phyloP scores from a whole-genome alignment of 2,329 filamentous ascomycete genomes.

The Ascochyta clinopodiicola region DNA sequence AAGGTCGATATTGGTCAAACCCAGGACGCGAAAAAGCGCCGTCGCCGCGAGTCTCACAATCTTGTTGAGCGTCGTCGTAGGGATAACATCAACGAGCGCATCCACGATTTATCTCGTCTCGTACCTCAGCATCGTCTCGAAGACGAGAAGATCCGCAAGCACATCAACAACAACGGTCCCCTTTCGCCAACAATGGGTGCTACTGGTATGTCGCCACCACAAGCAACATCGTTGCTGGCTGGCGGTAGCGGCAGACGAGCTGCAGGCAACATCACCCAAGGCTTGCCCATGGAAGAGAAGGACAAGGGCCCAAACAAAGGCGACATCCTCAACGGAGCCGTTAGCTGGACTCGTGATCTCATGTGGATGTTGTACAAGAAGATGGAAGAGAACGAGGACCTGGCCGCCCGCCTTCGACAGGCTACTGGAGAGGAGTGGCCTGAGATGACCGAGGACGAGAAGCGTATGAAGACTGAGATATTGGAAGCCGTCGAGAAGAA shows the following conservation, averaged over 20 bases:
- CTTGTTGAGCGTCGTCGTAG: slow-evolving; percentile 91
- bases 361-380: slow-evolving; percentile 97
- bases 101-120: slow-evolving; percentile 92
- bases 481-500: slow-evolving; percentile 86
- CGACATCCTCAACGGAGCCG: slow-evolving; percentile 95
- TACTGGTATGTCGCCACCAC: slow-evolving; percentile 71
- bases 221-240: slow-evolving; percentile 85
- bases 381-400: slow-evolving; percentile 85
- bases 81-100: slow-evolving; percentile 98
- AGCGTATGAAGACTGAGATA: slow-evolving; percentile 92
- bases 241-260: slow-evolving; percentile 84
- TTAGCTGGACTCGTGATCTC: slow-evolving; percentile 95
- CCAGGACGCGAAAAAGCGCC: slow-evolving; percentile 91
- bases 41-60: slow-evolving; percentile 93
- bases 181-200: slow-evolving; percentile 82
- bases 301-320: slow-evolving; percentile 99
- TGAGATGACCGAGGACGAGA: slow-evolving; percentile 81
- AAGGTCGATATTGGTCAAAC: slow-evolving; percentile 77
- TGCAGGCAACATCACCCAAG: slow-evolving; percentile 85
- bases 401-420: slow-evolving; percentile 70
- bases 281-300: slow-evolving; percentile 92
- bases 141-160: slow-evolving; percentile 95
- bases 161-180: slow-evolving; percentile 89
- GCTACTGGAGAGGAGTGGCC: slow-evolving; percentile 45
- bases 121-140: slow-evolving; percentile 92